Percentiles rank a stretch among this genome's conserved stretches.
phyloP scores from a whole-genome alignment of 2,329 filamentous ascomycete species.

The Cercospora sp. region DNA sequence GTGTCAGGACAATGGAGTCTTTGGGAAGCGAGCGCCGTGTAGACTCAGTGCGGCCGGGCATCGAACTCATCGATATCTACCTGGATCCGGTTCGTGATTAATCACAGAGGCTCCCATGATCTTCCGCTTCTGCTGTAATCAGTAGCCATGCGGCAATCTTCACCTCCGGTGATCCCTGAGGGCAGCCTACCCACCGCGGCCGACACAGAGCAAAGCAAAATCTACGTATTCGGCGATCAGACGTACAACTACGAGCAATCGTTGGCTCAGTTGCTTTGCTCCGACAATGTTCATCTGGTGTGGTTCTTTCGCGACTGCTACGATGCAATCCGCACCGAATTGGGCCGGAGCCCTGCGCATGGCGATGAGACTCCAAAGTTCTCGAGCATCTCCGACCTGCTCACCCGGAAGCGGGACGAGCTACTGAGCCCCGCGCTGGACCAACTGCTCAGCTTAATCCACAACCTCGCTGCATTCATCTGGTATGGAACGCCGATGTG shows the following conservation, averaged over 20 bases:
- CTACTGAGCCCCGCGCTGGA: conserved; percentile 23
- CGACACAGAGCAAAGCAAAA: neutral
- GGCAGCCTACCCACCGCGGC: no score
- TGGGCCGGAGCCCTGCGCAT: conserved; percentile 14
- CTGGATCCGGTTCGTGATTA: no score
- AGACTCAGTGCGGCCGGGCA: no score
- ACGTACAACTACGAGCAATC: conserved; percentile 22
- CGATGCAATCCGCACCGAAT: conserved; percentile 6
- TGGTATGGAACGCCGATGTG: neutral
- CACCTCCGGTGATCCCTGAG: no score
- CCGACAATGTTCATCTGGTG: neutral
- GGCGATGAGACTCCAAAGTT: conserved; percentile 14
- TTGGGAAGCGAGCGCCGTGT: no score
- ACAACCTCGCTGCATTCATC: no score
- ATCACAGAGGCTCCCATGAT: no score
- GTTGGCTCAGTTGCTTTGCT: conserved; percentile 15
- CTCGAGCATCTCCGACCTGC: conserved; percentile 8
- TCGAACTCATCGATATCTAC: no score
- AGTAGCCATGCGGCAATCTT: no score
- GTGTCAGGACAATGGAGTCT: no score
- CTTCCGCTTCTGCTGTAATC: no score
- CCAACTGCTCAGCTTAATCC: conserved; percentile 22
- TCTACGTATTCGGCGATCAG: conserved; percentile 28
- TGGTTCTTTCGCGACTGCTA: no score
- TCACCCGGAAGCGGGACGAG: conserved; percentile 16